phyloP scores from a whole-genome alignment of 2,329 filamentous ascomycete species.

The Stachybotrys chlorohalonatus region DNA sequence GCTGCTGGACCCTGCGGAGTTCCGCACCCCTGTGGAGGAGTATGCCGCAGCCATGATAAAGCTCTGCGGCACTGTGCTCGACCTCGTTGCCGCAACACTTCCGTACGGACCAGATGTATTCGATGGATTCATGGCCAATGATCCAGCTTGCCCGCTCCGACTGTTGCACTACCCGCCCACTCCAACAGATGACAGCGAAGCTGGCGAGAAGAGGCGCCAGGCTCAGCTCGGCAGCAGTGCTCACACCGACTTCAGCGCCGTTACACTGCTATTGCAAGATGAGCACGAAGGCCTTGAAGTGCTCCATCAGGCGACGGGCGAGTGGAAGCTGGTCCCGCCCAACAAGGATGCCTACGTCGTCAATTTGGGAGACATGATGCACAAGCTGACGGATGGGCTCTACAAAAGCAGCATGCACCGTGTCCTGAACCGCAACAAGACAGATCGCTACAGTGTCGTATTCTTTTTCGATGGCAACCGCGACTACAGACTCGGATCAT shows the following conservation, averaged over 20 bases:
- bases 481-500: not conserved
- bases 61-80: no score
- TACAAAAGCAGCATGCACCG: not conserved
- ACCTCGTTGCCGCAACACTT: no score
- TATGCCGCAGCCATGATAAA: no score
- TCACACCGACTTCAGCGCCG: not conserved
- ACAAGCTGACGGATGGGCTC: not conserved
- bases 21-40: no score
- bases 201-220: no score
- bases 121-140: no score
- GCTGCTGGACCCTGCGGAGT: no score
- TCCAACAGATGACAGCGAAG: no score
- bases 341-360: not conserved
- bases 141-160: no score
- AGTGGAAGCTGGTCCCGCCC: not conserved
- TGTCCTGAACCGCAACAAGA: not conserved
- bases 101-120: no score
- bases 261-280: not conserved
- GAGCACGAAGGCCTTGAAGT: not conserved
- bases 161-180: no score
- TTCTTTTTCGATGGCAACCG: not conserved
- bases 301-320: not conserved
- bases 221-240: not conserved
- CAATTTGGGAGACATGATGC: not conserved
- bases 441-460: not conserved